A percentile compares a stretch with the other conserved stretches of the same genome.
phyloP scores from a whole-genome alignment of 2,329 filamentous ascomycete species.

The Cadophora sp. region DNA sequence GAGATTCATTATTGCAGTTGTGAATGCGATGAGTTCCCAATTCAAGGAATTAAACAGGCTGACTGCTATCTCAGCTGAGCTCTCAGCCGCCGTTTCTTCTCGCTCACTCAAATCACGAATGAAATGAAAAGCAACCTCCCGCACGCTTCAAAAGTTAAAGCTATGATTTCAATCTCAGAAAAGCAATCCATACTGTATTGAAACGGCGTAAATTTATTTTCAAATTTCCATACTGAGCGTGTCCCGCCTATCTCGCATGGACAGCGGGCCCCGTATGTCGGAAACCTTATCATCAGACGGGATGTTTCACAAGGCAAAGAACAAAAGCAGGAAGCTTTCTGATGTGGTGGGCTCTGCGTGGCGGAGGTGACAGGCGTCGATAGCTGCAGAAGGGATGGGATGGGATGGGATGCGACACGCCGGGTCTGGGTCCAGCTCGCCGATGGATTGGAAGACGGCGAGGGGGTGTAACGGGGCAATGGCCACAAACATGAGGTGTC shows the following conservation, averaged over 20 bases:
- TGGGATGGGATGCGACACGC: neutral
- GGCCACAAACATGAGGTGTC: neutral
- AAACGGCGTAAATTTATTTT: no score
- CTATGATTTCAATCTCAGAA: no score
- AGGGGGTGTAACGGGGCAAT: neutral
- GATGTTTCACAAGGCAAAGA: slow-evolving; percentile 6
- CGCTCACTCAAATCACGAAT: neutral
- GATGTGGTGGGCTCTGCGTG: neutral
- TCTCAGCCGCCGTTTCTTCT: no score
- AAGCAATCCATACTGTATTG: no score
- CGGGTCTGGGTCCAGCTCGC: neutral
- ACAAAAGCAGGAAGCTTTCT: no score
- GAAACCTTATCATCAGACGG: neutral
- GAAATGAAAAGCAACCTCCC: neutral
- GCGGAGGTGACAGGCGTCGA: neutral
- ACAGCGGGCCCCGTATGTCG: neutral
- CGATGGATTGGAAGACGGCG: neutral
- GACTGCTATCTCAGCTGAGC: no score
- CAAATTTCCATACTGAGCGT: no score
- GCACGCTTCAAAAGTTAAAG: no score
- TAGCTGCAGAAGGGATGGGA: neutral
- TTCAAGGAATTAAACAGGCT: no score
- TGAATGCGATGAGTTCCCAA: no score
- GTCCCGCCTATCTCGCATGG: neutral
- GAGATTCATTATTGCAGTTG: no score